Percentiles rank a stretch among this genome's conserved stretches.
phyloP scores from a whole-genome alignment of 139 green algal species.

The Tetradesmus obliquus region DNA sequence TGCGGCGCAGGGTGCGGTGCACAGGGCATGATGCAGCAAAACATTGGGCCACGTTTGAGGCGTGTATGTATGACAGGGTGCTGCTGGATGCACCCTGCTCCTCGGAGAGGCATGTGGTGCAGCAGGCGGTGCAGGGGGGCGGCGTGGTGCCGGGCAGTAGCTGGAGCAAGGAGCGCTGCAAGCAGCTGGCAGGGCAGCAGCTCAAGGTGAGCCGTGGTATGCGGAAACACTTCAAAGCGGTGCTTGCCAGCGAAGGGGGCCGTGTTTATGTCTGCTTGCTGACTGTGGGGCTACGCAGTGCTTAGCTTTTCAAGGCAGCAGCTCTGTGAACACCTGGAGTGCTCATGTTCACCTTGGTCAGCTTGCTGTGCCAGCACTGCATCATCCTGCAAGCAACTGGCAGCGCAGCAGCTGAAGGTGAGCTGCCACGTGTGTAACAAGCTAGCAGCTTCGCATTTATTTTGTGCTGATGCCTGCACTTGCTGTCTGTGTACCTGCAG shows the following conservation, averaged over 20 bases:
- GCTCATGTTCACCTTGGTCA: too few species aligned
- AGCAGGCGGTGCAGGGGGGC: conserved; percentile 37
- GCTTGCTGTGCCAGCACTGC: too few species aligned
- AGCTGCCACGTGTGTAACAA: too few species aligned
- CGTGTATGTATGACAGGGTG: conserved; percentile 65
- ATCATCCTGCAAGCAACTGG: too few species aligned
- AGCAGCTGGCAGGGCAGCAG: conserved; percentile 60
- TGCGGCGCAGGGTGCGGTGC: conserved; percentile 34
- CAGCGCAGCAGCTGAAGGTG: too few species aligned
- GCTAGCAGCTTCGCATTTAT: too few species aligned
- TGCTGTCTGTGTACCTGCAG: not conserved
- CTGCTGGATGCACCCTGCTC: conserved; percentile 81
- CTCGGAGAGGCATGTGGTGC: conserved; percentile 68
- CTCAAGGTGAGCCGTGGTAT: conserved; percentile 65
- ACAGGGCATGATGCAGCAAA: conserved; percentile 51
- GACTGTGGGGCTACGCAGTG: too few species aligned
- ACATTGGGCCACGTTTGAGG: conserved; percentile 55
- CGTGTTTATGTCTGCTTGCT: too few species aligned
- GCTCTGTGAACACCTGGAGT: too few species aligned
- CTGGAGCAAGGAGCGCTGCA: conserved; percentile 65
- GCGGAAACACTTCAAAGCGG: too few species aligned
- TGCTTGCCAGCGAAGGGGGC: too few species aligned
- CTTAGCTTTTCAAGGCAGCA: too few species aligned
- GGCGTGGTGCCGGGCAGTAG: conserved; percentile 18
- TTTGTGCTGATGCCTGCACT: not conserved